phyloP scores from a whole-genome alignment of 2,329 filamentous ascomycete species.

The Exophiala lecanii-corni region DNA sequence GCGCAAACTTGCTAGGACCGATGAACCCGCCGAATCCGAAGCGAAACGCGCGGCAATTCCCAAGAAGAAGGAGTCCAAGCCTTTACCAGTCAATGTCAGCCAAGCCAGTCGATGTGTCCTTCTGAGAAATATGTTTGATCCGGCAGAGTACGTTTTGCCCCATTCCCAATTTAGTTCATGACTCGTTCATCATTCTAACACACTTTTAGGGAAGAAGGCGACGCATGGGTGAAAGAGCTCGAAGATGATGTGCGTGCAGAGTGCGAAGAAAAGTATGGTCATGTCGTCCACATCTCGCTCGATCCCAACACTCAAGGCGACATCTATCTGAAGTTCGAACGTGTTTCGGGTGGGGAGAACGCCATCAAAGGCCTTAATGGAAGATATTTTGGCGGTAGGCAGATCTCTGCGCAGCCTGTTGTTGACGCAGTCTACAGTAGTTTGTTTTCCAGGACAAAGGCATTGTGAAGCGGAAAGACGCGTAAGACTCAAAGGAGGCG shows the following conservation, averaged over 20 bases:
- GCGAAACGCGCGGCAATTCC: slow-evolving; percentile 69
- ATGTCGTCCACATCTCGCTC: slow-evolving; percentile 93
- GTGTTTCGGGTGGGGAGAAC: slow-evolving; percentile 90
- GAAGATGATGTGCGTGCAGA: slow-evolving; percentile 90
- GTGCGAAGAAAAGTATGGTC: slow-evolving; percentile 92
- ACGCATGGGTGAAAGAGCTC: slow-evolving; percentile 85
- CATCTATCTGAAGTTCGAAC: slow-evolving; percentile 97
- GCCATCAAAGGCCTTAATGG: slow-evolving; percentile 97
- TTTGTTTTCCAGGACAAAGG: slow-evolving; percentile 75
- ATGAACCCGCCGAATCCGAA: slow-evolving; percentile 65
- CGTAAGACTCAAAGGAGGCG: too few relatives aligned
- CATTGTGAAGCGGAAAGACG: slow-evolving; percentile 16
- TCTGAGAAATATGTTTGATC: slow-evolving; percentile 92
- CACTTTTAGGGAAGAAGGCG: slow-evolving; percentile 68
- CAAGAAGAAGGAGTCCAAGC: slow-evolving; percentile 74
- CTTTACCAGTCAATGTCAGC: slow-evolving; percentile 78
- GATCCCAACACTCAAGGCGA: slow-evolving; percentile 92
- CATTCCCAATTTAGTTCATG: neutral
- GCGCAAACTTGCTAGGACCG: slow-evolving; percentile 94
- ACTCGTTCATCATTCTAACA: slow-evolving; percentile 32
- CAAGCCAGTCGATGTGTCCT: slow-evolving; percentile 92
- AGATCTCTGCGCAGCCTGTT: slow-evolving; percentile 91
- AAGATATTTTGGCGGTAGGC: slow-evolving; percentile 86
- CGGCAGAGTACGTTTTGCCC: slow-evolving; percentile 67
- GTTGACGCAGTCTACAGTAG: slow-evolving; percentile 99